These are phyloP conservation scores for Huntiella decipiens DNA, from an alignment of 2,329 filamentous ascomycete species.

Conservation along the genomic window DNA sequence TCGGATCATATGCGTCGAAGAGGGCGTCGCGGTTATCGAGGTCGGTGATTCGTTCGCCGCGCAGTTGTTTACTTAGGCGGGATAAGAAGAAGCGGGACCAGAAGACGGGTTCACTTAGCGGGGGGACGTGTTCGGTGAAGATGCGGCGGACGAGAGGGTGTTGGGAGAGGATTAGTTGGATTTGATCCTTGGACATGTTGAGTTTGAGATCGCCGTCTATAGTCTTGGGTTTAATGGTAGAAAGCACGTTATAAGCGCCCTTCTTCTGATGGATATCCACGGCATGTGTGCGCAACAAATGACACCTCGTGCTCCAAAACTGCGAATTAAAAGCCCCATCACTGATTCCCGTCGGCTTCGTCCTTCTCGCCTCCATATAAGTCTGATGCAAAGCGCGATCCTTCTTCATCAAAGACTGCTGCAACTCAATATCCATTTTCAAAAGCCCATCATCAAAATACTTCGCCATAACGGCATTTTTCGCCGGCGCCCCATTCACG, in stretches of 20 bases:
- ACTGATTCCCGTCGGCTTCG: slow-evolving; percentile 69
- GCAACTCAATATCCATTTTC: slow-evolving; percentile 59
- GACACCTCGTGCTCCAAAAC: slow-evolving; percentile 84
- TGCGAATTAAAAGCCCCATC: slow-evolving; percentile 69
- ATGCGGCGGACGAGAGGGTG: slow-evolving; percentile 79
- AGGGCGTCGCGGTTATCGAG: slow-evolving; percentile 57
- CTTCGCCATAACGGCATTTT: slow-evolving; percentile 21
- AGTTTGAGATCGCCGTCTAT: slow-evolving; percentile 59
- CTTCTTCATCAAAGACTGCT: slow-evolving; percentile 73
- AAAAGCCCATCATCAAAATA: slow-evolving; percentile 71
- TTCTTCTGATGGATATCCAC: slow-evolving; percentile 74
- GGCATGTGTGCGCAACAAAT: slow-evolving; percentile 71
- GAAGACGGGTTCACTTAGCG: slow-evolving; percentile 60
- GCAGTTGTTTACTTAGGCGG: slow-evolving; percentile 72
- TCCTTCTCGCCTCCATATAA: slow-evolving; percentile 66
- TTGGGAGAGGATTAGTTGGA: slow-evolving; percentile 80
- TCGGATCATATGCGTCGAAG: slow-evolving; percentile 70
- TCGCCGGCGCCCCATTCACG: slow-evolving; percentile 32
- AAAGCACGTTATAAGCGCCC: slow-evolving; percentile 84
- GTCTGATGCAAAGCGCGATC: slow-evolving; percentile 59
- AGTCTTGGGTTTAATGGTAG: slow-evolving; percentile 64
- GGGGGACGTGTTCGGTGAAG: slow-evolving; percentile 84
- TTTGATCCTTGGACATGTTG: slow-evolving; percentile 77
- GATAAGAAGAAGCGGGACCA: slow-evolving; percentile 93
- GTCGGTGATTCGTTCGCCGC: slow-evolving; percentile 70